Evolutionary conservation across 352 stramenopile genomes (phyloP).

Genomic region (Elongisporangium senticosum): DNA sequence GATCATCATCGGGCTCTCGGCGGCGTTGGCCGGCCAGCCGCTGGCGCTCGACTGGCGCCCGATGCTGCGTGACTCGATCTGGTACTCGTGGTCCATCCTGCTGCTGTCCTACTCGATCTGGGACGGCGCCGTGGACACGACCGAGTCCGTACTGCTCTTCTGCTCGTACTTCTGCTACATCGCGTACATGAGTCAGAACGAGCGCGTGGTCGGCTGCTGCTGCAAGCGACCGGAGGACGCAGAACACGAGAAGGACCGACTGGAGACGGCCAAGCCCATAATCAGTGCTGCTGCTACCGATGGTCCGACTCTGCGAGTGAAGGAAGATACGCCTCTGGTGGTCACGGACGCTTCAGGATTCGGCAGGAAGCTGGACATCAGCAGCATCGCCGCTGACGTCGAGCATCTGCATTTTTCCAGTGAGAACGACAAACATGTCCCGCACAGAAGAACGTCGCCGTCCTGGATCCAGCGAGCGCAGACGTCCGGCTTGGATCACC

Average conservation of each 20-base stretch:
- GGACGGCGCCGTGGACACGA: conserved; percentile 50
- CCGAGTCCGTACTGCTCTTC: conserved; percentile 63
- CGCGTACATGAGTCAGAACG: conserved; percentile 70
- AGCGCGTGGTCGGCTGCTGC: conserved; percentile 41
- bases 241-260: conserved; percentile 5
- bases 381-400: background rate
- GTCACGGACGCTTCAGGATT: background rate
- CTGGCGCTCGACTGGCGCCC: conserved; percentile 72
- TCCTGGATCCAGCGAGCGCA: background rate
- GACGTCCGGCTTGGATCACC: background rate
- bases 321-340: background rate
- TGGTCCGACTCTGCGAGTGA: background rate
- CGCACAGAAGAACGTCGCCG: background rate
- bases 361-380: background rate
- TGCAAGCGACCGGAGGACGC: conserved; percentile 42
- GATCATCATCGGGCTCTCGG: conserved; percentile 82
- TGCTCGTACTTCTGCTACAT: conserved; percentile 67
- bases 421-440: background rate
- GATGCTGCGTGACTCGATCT: conserved; percentile 73
- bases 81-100: conserved; percentile 63
- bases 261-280: background rate
- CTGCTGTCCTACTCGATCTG: conserved; percentile 51
- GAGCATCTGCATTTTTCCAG: background rate
- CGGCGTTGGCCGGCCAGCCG: conserved; percentile 51
- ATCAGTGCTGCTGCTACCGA: too few species aligned